These are phyloP conservation scores for Danielia oregonensis DNA, from an alignment of 805 yeast genomes.

Conservation along the genomic window DNA sequence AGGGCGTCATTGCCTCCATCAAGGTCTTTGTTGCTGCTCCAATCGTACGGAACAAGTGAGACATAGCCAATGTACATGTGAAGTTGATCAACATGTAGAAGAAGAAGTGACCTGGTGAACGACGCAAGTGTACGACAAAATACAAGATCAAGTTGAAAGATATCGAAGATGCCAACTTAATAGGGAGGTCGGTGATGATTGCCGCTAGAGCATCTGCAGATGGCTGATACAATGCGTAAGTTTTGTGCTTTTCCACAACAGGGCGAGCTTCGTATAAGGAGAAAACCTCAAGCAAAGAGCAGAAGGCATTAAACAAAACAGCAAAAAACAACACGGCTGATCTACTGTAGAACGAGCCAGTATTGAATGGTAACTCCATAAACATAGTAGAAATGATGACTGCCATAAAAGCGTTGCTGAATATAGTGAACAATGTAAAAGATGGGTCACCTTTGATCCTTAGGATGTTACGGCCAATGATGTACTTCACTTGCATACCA, in stretches of 20 bases:
- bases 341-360: constrained; percentile 51
- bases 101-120: constrained; percentile 53
- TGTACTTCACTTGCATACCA: constrained; percentile 46
- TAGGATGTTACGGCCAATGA: constrained; percentile 44
- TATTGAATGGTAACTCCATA: constrained; percentile 43
- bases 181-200: constrained; percentile 52
- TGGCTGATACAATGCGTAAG: constrained; percentile 55
- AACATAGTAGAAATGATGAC: constrained; percentile 56
- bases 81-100: constrained; percentile 45
- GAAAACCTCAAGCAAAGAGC: constrained; percentile 58
- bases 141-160: constrained; percentile 49
- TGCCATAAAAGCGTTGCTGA: constrained; percentile 51
- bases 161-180: constrained; percentile 42
- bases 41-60: constrained; percentile 52
- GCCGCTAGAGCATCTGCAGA: constrained; percentile 64
- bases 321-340: constrained; percentile 69
- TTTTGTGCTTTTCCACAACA: constrained; percentile 56
- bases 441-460: constrained; percentile 50
- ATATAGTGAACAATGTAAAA: constrained; percentile 36
- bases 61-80: constrained; percentile 46
- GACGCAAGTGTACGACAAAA: constrained; percentile 50
- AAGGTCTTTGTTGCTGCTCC: constrained; percentile 48
- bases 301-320: constrained; percentile 57
- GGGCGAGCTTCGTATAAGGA: constrained; percentile 52
- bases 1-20: constrained; percentile 56